Evolutionary conservation across 805 yeast species (phyloP).

Genomic region (Teunomyces lycoperdinae): DNA sequence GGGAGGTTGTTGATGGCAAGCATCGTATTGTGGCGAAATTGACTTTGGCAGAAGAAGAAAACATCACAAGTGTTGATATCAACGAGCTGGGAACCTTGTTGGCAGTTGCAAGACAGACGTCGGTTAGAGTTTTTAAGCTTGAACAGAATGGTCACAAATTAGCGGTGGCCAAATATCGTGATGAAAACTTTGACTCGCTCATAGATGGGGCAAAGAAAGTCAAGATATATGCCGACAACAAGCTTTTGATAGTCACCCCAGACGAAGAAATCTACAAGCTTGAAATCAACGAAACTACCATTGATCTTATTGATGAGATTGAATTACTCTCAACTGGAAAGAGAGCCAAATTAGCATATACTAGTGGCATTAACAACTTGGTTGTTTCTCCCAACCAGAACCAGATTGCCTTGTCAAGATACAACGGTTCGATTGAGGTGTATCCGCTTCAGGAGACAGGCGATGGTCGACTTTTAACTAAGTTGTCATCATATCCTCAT

Average conservation of each 20-base stretch:
- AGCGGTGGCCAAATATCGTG: conserved; percentile 53
- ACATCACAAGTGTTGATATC: conserved; percentile 64
- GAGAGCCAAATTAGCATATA: conserved; percentile 41
- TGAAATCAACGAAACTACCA: conserved; percentile 22
- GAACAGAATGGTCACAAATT: conserved; percentile 39
- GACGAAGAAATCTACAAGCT: conserved; percentile 59
- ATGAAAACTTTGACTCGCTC: conserved; percentile 36
- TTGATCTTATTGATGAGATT: conserved; percentile 42
- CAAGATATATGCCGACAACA: conserved; percentile 43
- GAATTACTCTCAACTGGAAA: conserved; percentile 20
- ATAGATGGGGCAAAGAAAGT: conserved; percentile 57
- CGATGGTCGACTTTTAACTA: conserved; percentile 47
- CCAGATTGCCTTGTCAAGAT: conserved; percentile 56
- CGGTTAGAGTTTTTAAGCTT: conserved; percentile 67
- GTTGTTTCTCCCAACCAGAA: conserved; percentile 45
- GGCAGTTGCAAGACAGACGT: conserved; percentile 67
- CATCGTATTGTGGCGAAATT: conserved; percentile 65
- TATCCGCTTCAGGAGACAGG: conserved; percentile 22
- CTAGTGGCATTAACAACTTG: conserved; percentile 51
- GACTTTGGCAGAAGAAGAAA: conserved; percentile 71
- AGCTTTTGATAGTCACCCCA: conserved; percentile 52
- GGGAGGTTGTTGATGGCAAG: conserved; percentile 55
- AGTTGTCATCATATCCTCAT: conserved; percentile 58
- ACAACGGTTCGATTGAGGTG: conserved; percentile 64
- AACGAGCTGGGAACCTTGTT: conserved; percentile 64